Percentiles rank a stretch among this genome's conserved stretches.
Conservation (phyloP, 2,329 filamentous ascomycete genomes). For the Fusarium falciforme region DNA sequence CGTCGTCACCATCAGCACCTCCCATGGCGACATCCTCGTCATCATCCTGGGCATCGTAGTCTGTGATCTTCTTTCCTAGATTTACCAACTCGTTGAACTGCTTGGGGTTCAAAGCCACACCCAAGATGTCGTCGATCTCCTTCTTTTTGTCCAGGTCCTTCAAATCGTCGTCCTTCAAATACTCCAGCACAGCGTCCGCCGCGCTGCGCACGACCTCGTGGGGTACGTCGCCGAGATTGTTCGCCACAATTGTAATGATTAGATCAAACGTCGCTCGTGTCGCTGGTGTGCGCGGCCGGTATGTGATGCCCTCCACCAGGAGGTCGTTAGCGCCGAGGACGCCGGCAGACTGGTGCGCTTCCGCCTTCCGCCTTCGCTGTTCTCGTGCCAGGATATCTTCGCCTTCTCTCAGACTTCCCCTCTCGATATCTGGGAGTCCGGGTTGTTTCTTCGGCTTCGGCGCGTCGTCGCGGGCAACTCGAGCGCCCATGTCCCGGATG, state of each 20-base stretch:
- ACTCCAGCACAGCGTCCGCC: slow-evolving; percentile 90
- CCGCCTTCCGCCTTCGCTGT: slow-evolving; percentile 87
- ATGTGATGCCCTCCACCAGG: slow-evolving; percentile 89
- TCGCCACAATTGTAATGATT: slow-evolving; percentile 90
- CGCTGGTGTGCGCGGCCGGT: slow-evolving; percentile 89
- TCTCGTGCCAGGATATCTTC: slow-evolving; percentile 85
- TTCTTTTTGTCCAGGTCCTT: slow-evolving; percentile 99
- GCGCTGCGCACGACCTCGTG: slow-evolving; percentile 93
- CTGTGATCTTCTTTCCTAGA: slow-evolving; percentile 97
- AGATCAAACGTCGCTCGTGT: slow-evolving; percentile 95
- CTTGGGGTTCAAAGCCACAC: slow-evolving; percentile 83
- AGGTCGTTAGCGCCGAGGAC: slow-evolving; percentile 88
- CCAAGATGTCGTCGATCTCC: slow-evolving; percentile 93
- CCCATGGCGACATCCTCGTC: slow-evolving; percentile 87
- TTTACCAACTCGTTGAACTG: slow-evolving; percentile 98
- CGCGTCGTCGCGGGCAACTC: slow-evolving; percentile 81
- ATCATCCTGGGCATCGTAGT: slow-evolving; percentile 96
- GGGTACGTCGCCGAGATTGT: slow-evolving; percentile 90
- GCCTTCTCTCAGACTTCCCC: slow-evolving; percentile 81
- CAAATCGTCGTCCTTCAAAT: slow-evolving; percentile 92
- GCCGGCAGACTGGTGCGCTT: slow-evolving; percentile 74
- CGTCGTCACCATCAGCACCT: slow-evolving; percentile 71
- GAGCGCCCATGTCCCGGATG: slow-evolving; percentile 92
- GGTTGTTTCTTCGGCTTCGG: slow-evolving; percentile 84
- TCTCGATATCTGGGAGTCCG: slow-evolving; percentile 76